A percentile compares a stretch with the other conserved stretches of the same genome.
Evolutionary conservation across 2,329 filamentous ascomycete genomes (phyloP).

Genomic region (Gnomoniopsis smithogilvyi): DNA sequence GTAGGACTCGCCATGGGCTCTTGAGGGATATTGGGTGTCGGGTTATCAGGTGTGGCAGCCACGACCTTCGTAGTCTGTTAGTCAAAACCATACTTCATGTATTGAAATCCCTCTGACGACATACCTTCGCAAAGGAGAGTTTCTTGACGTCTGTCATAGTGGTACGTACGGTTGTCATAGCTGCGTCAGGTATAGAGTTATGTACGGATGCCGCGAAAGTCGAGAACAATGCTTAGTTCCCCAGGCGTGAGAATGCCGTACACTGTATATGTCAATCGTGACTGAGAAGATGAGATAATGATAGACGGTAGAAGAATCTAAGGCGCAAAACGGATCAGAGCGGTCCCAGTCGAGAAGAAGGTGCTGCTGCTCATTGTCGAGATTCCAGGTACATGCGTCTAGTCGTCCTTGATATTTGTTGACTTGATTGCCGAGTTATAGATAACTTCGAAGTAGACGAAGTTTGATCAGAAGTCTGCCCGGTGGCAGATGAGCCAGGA

Average conservation of each 20-base stretch:
- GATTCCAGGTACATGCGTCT: constrained; percentile 34
- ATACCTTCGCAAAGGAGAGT: constrained; percentile 76
- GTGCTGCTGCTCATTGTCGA: constrained; percentile 56
- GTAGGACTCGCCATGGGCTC: background rate
- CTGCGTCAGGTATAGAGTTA: constrained; percentile 22
- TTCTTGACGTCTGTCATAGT: constrained; percentile 48
- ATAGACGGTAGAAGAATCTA: constrained; percentile 37
- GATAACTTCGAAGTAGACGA: too few relatives aligned
- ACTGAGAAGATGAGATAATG: constrained; percentile 16
- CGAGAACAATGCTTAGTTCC: constrained; percentile 25
- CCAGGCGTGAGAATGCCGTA: constrained; percentile 22
- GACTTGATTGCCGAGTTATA: background rate
- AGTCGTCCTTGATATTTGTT: constrained; percentile 15
- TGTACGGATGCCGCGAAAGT: constrained; percentile 23
- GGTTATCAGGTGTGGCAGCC: constrained; percentile 32
- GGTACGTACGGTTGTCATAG: constrained; percentile 45
- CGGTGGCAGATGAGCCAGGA: too few relatives aligned
- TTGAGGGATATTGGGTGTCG: constrained; percentile 27
- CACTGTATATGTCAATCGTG: constrained; percentile 14
- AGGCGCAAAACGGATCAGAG: constrained; percentile 52
- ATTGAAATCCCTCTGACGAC: constrained; percentile 20
- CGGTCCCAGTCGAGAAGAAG: constrained; percentile 47
- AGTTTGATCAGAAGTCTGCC: too few relatives aligned
- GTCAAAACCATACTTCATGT: background rate
- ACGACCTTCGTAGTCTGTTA: constrained; percentile 18